Base-by-base conservation (phyloP, 163 green algal genomes). In the Scenedesmus sp. region DNA sequence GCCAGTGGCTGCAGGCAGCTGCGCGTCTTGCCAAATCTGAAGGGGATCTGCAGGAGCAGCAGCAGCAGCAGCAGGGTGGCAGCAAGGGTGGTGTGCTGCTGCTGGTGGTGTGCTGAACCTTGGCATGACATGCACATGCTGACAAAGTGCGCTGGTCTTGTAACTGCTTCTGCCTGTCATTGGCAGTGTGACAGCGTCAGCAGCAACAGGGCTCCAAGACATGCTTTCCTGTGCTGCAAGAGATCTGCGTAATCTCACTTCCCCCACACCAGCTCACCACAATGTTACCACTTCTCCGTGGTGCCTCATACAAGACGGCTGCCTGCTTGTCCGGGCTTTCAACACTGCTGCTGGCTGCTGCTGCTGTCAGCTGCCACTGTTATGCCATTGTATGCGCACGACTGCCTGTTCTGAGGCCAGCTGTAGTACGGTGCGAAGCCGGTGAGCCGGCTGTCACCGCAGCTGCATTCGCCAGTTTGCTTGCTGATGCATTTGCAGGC, bases 21-120 rank as follows among this genome's bases (percentile, higher is more conserved):
- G 16, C 35, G 24, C 13, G 73, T 51, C 35, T 51, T 33, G 37
- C 35, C 35, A 82, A 82, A 82, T 37, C 37, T 82, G 73, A 82
- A 18, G 18, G 73, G 37, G 12, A 82, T 49, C 73, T 82, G 73
- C 73, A 46, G 73, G 24, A 82, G 56, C 73, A 82, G 73, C 73
- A 82, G 33, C 33, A 46, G 35, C 73, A 82, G 37, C 70, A 80
- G n/a, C n/a, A 43, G 12, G 30, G 16, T 42, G 22, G 6, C 30
- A 12, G 5, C 30, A 42, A 30, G 61, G 61, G 9, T n/a, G 12
- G 4, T 73, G 24, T 10, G 22, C n/a, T n/a, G n/a, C n/a, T 33
- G 61, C 61, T 12, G 4, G 12, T 73, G 9, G 61, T 37, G 61
- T 33, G 26, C 61, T 73, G 61, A 7, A 37, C 61, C 22, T 30